A percentile compares a stretch with the other conserved stretches of the same genome.
These are phyloP conservation scores for Rachicladosporium sp. DNA, from an alignment of 2,329 filamentous ascomycete genomes.

Conservation along the genomic window DNA sequence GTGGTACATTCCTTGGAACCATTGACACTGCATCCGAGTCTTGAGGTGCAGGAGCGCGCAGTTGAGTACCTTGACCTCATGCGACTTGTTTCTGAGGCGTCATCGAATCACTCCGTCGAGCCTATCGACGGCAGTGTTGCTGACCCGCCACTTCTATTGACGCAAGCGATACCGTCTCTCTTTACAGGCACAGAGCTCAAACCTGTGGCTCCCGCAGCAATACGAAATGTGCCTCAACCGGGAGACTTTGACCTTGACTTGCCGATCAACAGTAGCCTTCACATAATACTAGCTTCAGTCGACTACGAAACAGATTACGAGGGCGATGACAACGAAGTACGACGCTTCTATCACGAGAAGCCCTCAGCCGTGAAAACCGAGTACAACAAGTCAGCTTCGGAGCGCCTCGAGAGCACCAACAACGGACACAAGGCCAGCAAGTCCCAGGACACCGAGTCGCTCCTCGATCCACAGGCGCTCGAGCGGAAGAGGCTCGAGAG, in stretches of 20 bases:
- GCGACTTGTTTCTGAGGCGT: conserved; percentile 73
- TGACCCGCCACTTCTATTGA: conserved; percentile 71
- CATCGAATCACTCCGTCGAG: conserved; percentile 48
- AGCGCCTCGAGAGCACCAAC: conserved; percentile 29
- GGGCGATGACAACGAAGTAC: conserved; percentile 32
- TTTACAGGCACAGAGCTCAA: conserved; percentile 84
- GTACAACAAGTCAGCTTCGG: conserved; percentile 26
- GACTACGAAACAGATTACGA: conserved; percentile 31
- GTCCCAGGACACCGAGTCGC: conserved; percentile 33
- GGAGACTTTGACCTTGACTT: conserved; percentile 65
- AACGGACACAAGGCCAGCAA: conserved; percentile 25
- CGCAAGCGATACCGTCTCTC: conserved; percentile 77
- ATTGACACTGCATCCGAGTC: conserved; percentile 65
- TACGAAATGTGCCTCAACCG: conserved; percentile 74
- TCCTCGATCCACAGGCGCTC: conserved; percentile 59
- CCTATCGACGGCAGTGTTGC: conserved; percentile 52
- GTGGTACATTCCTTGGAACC: conserved; percentile 73
- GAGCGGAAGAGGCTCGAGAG: conserved; percentile 66
- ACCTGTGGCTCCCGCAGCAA: conserved; percentile 71
- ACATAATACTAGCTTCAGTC: conserved; percentile 47
- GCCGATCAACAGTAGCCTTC: conserved; percentile 66
- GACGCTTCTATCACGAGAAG: conserved; percentile 34
- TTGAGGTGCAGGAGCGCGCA: conserved; percentile 90
- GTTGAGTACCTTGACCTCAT: conserved; percentile 88
- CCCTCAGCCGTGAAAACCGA: conserved; percentile 14